Evolutionary conservation across 139 green algal genomes (phyloP).

Genomic region (Raphidocelis subcapitata): DNA sequence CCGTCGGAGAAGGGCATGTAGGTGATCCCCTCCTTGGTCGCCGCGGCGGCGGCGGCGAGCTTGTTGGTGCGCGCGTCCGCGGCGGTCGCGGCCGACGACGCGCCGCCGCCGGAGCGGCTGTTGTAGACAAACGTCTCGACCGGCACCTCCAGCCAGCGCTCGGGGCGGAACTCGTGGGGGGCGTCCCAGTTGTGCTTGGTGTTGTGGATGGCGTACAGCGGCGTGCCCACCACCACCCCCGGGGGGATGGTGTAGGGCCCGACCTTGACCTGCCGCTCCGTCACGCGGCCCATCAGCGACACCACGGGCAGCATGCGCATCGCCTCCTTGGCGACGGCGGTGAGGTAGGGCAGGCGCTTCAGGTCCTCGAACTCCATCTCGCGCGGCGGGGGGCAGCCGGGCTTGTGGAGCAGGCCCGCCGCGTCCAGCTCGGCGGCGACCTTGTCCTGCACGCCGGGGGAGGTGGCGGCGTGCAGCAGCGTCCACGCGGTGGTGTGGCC

Average conservation of each 20-base stretch:
- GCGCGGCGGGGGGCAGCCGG: neutral
- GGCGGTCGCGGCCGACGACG: neutral
- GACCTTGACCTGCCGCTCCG: neutral
- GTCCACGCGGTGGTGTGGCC: conserved; percentile 69
- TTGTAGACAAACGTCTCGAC: conserved; percentile 48
- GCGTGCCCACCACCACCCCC: conserved; percentile 34
- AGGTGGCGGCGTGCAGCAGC: conserved; percentile 48
- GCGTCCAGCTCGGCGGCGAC: conserved; percentile 45
- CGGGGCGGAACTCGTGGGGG: conserved; percentile 42
- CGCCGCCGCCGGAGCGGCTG: conserved; percentile 10
- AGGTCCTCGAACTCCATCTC: conserved; percentile 30
- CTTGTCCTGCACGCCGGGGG: conserved; percentile 40
- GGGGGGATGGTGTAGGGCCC: conserved; percentile 3
- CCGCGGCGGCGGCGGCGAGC: neutral
- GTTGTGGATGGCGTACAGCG: conserved; percentile 56
- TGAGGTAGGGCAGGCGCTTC: conserved; percentile 17
- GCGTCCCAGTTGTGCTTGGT: conserved; percentile 36
- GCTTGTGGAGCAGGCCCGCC: conserved; percentile 42
- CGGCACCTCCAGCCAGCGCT: conserved; percentile 54
- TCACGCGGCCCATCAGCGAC: conserved; percentile 41
- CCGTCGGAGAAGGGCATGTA: conserved; percentile 50
- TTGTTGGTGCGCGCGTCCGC: neutral
- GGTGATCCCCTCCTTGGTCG: neutral
- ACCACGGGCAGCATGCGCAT: conserved; percentile 58
- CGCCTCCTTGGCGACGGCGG: conserved; percentile 36